Evolutionary conservation across 306 rosid species (phyloP).

Genomic region (Lagenaria siceraria): DNA sequence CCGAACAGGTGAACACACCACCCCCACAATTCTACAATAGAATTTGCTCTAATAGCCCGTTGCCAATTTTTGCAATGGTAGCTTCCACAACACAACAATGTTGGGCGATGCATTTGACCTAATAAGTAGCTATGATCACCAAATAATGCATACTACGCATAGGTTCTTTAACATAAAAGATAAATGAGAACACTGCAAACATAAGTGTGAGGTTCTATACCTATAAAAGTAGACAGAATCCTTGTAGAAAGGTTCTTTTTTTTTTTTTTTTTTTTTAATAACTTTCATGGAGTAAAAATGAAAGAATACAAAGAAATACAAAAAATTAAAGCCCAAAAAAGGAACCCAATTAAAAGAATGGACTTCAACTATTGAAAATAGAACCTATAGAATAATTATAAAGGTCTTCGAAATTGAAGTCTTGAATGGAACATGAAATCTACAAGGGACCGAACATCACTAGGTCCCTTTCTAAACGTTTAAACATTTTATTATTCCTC

Average conservation of each 20-base stretch:
- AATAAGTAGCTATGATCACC: background rate
- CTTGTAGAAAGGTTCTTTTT: background rate
- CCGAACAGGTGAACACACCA: slow-evolving; percentile 61
- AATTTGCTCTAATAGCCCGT: background rate
- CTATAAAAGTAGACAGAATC: background rate
- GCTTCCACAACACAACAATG: background rate
- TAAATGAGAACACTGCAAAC: background rate
- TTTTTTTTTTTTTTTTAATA: too few species aligned
- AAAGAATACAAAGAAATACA: too few species aligned
- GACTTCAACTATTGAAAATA: too few species aligned
- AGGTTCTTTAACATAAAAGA: background rate
- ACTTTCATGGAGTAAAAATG: too few species aligned
- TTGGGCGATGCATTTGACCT: background rate
- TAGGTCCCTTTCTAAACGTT: too few species aligned
- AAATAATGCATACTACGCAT: background rate
- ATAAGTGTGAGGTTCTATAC: background rate
- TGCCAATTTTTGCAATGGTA: background rate
- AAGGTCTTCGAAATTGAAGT: too few species aligned
- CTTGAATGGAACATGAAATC: too few species aligned
- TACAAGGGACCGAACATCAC: too few species aligned
- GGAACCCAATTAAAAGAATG: too few species aligned
- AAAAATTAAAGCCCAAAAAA: too few species aligned
- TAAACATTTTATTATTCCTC: too few species aligned
- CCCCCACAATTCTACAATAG: background rate
- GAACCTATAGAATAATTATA: too few species aligned